Conservation (phyloP, 306 rosid species). For the Citrullus amarus region DNA sequence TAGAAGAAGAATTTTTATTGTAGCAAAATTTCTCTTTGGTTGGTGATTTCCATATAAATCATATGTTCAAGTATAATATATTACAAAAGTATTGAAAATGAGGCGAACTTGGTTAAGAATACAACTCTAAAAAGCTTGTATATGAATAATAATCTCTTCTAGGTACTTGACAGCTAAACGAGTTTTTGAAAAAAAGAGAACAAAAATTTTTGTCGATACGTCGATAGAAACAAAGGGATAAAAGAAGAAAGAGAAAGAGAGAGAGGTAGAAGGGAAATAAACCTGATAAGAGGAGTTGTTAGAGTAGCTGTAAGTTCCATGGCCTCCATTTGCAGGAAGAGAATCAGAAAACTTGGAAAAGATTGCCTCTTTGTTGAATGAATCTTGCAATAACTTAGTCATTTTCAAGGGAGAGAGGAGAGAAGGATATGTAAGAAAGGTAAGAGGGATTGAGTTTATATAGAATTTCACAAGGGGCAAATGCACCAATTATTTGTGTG, state of each 20-base stretch:
- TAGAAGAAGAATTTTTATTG: neutral
- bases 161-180: neutral
- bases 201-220: neutral
- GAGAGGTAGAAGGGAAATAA: neutral
- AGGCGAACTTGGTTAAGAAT: no score
- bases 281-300: constrained; percentile 8
- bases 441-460: neutral
- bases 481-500: constrained; percentile 3
- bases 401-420: neutral
- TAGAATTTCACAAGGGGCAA: neutral
- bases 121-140: no score
- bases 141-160: neutral
- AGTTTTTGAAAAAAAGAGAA: neutral
- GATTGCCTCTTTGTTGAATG: neutral
- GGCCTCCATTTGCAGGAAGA: constrained; percentile 7
- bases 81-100: no score
- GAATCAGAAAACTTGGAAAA: neutral
- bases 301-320: constrained; percentile 7
- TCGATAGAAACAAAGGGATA: no score
- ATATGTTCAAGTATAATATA: no score
- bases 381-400: neutral
- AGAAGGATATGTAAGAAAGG: neutral
- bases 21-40: neutral
- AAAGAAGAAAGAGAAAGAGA: neutral
- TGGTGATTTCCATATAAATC: no score